phyloP scores from a whole-genome alignment of 768 basidiomycete species.

The Jaapia argillacea region DNA sequence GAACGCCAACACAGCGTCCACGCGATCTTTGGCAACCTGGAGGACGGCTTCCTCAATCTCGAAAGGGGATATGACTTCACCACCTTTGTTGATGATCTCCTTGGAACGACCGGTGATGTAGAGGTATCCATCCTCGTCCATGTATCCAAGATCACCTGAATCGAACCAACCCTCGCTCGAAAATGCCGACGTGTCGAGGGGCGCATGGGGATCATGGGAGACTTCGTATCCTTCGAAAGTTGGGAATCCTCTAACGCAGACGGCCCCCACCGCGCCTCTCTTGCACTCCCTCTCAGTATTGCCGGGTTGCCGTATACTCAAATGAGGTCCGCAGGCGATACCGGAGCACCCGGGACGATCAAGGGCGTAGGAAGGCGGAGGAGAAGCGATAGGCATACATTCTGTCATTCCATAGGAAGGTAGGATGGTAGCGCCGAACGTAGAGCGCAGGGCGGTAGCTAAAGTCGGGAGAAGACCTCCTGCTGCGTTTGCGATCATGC shows the following conservation, averaged over 20 bases:
- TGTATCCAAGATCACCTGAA: conserved; percentile 35
- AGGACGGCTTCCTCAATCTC: conserved; percentile 50
- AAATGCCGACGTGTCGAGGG: conserved; percentile 37
- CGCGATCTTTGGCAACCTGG: conserved; percentile 27
- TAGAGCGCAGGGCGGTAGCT: conserved; percentile 34
- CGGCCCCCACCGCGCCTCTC: conserved; percentile 35
- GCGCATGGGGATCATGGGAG: conserved; percentile 29
- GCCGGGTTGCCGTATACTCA: conserved; percentile 30
- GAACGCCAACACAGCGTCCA: conserved; percentile 34
- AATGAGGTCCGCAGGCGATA: conserved; percentile 34
- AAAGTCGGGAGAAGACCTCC: conserved; percentile 44
- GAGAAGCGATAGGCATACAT: conserved; percentile 42
- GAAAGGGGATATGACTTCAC: conserved; percentile 51
- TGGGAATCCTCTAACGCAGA: conserved; percentile 45
- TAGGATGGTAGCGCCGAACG: conserved; percentile 42
- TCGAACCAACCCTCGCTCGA: conserved; percentile 45
- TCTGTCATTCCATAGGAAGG: conserved; percentile 56
- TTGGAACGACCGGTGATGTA: conserved; percentile 49
- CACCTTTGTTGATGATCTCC: conserved; percentile 51
- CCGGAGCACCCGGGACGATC: conserved; percentile 39
- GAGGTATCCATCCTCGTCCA: conserved; percentile 36
- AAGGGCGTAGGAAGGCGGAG: conserved; percentile 30
- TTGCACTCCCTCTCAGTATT: conserved; percentile 27
- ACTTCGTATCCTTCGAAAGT: conserved; percentile 42
- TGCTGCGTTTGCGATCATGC: conserved; percentile 41